Evolutionary conservation across 2,329 filamentous ascomycete species (phyloP).

Genomic region (Pestalotiopsis sp.): DNA sequence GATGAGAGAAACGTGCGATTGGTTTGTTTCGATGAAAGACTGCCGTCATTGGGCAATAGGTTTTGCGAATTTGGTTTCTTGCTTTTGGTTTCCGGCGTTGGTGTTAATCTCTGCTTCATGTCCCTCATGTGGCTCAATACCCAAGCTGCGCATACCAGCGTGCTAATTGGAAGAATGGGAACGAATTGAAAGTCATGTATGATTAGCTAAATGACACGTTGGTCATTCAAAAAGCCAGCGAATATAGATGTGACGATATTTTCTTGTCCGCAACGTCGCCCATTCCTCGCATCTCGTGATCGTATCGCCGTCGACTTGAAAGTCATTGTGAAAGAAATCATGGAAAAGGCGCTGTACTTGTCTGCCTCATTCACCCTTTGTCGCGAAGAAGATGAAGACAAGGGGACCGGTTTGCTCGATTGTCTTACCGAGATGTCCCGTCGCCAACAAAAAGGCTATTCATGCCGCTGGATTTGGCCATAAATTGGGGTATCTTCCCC

Average conservation of each 20-base stretch:
- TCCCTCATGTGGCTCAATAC: not conserved
- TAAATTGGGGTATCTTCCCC: too few relatives aligned
- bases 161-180: not conserved
- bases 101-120: not conserved
- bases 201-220: not conserved
- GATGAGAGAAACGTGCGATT: not conserved
- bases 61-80: not conserved
- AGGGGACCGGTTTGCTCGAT: too few relatives aligned
- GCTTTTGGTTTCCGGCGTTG: not conserved
- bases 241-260: slow-evolving; percentile 1
- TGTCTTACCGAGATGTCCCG: too few relatives aligned
- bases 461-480: too few relatives aligned
- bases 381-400: too few relatives aligned
- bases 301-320: not conserved
- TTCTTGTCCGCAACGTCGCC: not conserved
- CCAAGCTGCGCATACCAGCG: not conserved
- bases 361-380: too few relatives aligned
- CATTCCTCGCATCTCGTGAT: too few relatives aligned
- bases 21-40: not conserved
- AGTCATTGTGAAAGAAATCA: not conserved
- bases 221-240: not conserved
- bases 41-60: slow-evolving; percentile 5
- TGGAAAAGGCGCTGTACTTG: too few relatives aligned
- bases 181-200: slow-evolving; percentile 8
- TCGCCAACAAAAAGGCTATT: too few relatives aligned